These are phyloP conservation scores for Poterioochromonas sp. DNA, from an alignment of 352 stramenopile genomes.

Conservation along the genomic window DNA sequence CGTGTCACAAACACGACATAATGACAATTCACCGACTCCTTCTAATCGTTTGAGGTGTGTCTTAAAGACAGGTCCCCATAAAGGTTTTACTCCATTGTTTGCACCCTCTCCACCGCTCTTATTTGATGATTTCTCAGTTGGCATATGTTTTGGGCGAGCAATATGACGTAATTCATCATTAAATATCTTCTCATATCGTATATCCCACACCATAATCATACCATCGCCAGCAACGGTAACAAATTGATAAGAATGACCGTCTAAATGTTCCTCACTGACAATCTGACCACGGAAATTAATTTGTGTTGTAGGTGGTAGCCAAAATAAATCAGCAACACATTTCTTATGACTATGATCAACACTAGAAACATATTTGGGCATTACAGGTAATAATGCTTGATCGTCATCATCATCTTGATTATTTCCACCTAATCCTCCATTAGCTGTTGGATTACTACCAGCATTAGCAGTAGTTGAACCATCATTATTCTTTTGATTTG, in stretches of 20 bases:
- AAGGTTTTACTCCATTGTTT: neutral
- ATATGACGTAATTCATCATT: constrained; percentile 39
- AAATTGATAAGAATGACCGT: constrained; percentile 69
- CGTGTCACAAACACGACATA: neutral
- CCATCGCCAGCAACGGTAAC: constrained; percentile 77
- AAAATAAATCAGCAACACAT: constrained; percentile 70
- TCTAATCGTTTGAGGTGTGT: neutral
- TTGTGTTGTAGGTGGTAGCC: constrained; percentile 67
- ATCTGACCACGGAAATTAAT: constrained; percentile 75
- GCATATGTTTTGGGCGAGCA: constrained; percentile 22
- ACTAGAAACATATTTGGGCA: constrained; percentile 33
- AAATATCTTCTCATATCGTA: constrained; percentile 61
- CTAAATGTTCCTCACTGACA: constrained; percentile 49
- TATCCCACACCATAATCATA: constrained; percentile 79
- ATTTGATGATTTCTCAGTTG: constrained; percentile 21
- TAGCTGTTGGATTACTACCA: neutral
- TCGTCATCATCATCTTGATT: neutral
- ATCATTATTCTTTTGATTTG: neutral
- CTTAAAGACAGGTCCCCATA: constrained; percentile 3
- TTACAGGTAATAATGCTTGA: neutral
- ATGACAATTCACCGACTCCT: constrained; percentile 13
- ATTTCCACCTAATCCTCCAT: neutral
- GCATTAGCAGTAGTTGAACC: neutral
- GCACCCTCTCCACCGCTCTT: neutral
- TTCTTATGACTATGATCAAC: constrained; percentile 72